Evolutionary conservation across 257 asterid genomes (phyloP).

Genomic region (Thymus mandschuricus): DNA sequence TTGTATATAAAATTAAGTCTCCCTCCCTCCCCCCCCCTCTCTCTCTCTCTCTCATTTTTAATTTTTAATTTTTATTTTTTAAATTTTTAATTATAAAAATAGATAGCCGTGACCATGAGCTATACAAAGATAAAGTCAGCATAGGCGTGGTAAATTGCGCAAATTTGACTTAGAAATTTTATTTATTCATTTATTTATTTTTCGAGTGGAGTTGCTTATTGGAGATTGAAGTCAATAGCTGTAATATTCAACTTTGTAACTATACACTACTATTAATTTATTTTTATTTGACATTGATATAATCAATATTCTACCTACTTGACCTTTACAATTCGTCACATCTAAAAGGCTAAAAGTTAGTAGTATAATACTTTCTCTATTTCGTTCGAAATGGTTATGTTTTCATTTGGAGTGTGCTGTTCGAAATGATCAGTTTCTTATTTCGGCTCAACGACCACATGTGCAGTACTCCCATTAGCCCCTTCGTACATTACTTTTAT

Average conservation of each 20-base stretch:
- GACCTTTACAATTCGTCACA: constrained; percentile 6
- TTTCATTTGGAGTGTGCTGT: too few relatives aligned
- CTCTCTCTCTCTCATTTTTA: too few relatives aligned
- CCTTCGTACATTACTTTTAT: too few relatives aligned
- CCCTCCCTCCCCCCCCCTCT: too few relatives aligned
- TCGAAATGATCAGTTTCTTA: too few relatives aligned
- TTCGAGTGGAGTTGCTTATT: not conserved
- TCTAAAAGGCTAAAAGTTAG: not conserved
- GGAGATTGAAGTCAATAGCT: constrained; percentile 15
- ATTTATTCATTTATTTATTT: not conserved
- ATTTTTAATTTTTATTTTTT: not conserved
- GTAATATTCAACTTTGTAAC: constrained; percentile 7
- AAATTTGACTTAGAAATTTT: constrained; percentile 4
- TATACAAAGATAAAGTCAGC: not conserved
- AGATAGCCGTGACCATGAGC: not conserved
- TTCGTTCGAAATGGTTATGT: too few relatives aligned
- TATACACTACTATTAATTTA: not conserved
- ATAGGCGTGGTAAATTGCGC: constrained; percentile 18
- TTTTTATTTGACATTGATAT: not conserved
- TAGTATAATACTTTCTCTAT: too few relatives aligned
- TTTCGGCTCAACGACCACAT: too few relatives aligned
- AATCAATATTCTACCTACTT: constrained; percentile 10
- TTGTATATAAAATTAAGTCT: too few relatives aligned
- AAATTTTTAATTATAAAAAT: too few relatives aligned
- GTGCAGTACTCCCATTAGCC: too few relatives aligned